Percentiles rank a stretch among this genome's conserved stretches.
phyloP scores from a whole-genome alignment of 1,284 basidiomycete genomes.

The Sporisorium sorghi region DNA sequence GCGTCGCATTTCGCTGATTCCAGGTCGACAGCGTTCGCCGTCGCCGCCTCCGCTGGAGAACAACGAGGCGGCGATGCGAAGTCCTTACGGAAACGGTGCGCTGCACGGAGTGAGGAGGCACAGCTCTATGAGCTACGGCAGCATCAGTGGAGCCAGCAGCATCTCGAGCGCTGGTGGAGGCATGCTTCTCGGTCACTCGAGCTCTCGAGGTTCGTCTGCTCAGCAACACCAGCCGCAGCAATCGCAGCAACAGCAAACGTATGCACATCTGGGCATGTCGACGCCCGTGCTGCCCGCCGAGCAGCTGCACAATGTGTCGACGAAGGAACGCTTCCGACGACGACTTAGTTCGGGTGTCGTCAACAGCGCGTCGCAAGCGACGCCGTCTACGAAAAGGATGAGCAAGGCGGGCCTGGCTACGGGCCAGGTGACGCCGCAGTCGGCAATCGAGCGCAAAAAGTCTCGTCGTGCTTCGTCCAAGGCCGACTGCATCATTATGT shows the following conservation, averaged over 20 bases:
- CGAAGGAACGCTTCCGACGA: constrained; percentile 31
- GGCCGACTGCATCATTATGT: constrained; percentile 50
- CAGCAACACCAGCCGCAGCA: constrained; percentile 28
- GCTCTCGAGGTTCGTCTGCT: constrained; percentile 34
- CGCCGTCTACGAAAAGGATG: constrained; percentile 10
- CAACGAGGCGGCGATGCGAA: constrained; percentile 19
- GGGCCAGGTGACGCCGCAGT: constrained; percentile 29
- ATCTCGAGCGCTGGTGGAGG: constrained; percentile 45
- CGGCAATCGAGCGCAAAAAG: constrained; percentile 37
- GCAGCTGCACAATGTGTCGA: constrained; percentile 9
- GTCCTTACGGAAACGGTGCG: constrained; percentile 23
- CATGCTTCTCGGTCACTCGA: constrained; percentile 26
- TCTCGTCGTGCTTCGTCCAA: constrained; percentile 42
- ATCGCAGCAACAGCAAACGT: constrained; percentile 13
- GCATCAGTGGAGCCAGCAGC: constrained; percentile 48
- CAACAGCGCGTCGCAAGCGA: constrained; percentile 4
- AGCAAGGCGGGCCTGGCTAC: constrained; percentile 16
- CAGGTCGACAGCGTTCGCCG: constrained; percentile 39
- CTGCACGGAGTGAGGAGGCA: constrained; percentile 31
- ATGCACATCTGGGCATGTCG: constrained; percentile 9
- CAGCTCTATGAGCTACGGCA: constrained; percentile 56
- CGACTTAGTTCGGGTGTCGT: constrained; percentile 36
- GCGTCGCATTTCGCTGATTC: constrained; percentile 53
- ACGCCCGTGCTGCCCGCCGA: constrained; percentile 23
- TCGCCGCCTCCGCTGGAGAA: constrained; percentile 27